Evolutionary conservation across 768 basidiomycete genomes (phyloP).

Genomic region (Boletus rubroflammeus): DNA sequence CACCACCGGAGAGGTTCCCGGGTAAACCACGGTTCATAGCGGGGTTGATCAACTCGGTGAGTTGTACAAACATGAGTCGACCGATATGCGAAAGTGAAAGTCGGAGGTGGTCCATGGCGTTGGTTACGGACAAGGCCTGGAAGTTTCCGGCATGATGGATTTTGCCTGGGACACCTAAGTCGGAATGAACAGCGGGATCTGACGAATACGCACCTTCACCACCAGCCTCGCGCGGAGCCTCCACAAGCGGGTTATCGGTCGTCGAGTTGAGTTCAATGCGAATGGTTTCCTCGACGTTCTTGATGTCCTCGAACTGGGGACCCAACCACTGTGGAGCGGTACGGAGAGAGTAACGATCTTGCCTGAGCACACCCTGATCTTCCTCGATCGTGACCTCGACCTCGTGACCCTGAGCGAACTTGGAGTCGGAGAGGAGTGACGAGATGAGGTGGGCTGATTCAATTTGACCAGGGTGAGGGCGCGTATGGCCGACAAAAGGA

Average conservation of each 20-base stretch:
- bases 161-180: constrained; percentile 32
- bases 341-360: constrained; percentile 67
- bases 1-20: constrained; percentile 73
- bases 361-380: constrained; percentile 70
- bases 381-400: constrained; percentile 71
- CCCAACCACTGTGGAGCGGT: constrained; percentile 84
- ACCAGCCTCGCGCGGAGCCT: constrained; percentile 65
- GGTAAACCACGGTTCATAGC: constrained; percentile 74
- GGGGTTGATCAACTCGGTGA: constrained; percentile 55
- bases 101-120: constrained; percentile 85
- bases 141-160: constrained; percentile 87
- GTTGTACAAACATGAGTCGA: constrained; percentile 64
- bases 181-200: background rate
- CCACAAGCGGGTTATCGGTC: constrained; percentile 84
- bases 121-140: constrained; percentile 83
- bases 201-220: constrained; percentile 16
- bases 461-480: constrained; percentile 85
- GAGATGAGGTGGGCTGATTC: constrained; percentile 70
- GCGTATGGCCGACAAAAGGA: constrained; percentile 70
- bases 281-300: constrained; percentile 59
- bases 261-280: constrained; percentile 82
- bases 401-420: constrained; percentile 64
- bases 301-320: constrained; percentile 78
- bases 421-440: constrained; percentile 64
- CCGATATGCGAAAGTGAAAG: constrained; percentile 67